These are phyloP conservation scores for Conticribra weissflogii DNA, from an alignment of 108 stramenopile species.

Conservation along the genomic window DNA sequence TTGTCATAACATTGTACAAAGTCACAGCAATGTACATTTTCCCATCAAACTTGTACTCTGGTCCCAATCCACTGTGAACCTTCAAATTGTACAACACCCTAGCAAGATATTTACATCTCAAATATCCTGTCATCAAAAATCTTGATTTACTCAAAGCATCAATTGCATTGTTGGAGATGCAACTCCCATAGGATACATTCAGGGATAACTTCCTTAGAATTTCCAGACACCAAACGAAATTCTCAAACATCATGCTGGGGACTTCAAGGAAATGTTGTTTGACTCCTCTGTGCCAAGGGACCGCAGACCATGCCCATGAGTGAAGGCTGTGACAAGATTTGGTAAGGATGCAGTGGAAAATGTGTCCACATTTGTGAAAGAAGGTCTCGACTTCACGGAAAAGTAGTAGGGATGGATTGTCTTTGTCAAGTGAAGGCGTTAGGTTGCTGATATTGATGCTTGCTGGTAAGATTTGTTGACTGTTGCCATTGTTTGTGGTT, in stretches of 20 bases:
- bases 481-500: neutral
- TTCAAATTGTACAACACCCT: constrained; percentile 25
- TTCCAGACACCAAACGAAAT: constrained; percentile 23
- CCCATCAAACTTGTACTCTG: constrained; percentile 14
- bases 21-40: constrained; percentile 5
- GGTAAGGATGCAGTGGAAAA: constrained; percentile 21
- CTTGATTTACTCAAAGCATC: constrained; percentile 21
- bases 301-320: constrained; percentile 27
- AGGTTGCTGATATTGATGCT: constrained; percentile 21
- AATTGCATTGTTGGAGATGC: constrained; percentile 6
- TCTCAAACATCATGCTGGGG: constrained; percentile 31
- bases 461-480: constrained; percentile 9
- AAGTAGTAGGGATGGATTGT: constrained; percentile 11
- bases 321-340: constrained; percentile 17
- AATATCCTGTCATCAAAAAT: constrained; percentile 15
- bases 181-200: constrained; percentile 10
- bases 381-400: constrained; percentile 39
- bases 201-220: constrained; percentile 4
- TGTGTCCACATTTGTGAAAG: constrained; percentile 36
- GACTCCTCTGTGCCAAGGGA: constrained; percentile 35
- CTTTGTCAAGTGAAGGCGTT: constrained; percentile 5
- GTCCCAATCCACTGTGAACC: constrained; percentile 13
- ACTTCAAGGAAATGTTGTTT: constrained; percentile 37
- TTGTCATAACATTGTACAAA: constrained; percentile 17
- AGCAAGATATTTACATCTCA: constrained; percentile 23